Base-by-base conservation (phyloP, 441 rosid species). In the Euphorbia corollata region DNA sequence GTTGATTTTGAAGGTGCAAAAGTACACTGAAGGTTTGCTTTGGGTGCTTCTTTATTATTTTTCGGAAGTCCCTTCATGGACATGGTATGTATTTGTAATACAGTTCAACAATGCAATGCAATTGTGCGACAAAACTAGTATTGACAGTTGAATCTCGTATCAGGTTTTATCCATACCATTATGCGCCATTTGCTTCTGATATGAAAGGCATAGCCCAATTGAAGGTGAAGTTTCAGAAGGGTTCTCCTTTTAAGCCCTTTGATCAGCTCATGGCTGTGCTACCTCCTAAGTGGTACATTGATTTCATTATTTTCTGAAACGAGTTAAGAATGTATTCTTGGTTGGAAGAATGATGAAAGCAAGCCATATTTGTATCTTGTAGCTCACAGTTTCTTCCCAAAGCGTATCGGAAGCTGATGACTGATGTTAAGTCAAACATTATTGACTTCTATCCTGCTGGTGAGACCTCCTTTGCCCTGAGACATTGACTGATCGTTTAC, bases 331-430 rank as follows among this genome's bases (percentile, higher is more conserved):
- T 2, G 16, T 13, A 15, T 16, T n/a, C 12, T 47, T n/a, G 16
- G 2, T 47, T n/a, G 13, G 13, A n/a, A 2, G 19, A 50, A 50
- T 50, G 54, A 41, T 41, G 47, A 41, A 41, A 41, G 32, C 47
- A 10, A 41, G 47, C 47, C 1, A 41, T 41, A 41, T 45, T 12
- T 1, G 0, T 8, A 1, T 8, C 2, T 51, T 7, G 41, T 9
- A 51, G 56, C 56, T 51, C 56, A 51, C 56, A 51, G 56, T 19
- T 51, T 18, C 56, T 51, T 51, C 56, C 56, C 11, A 19, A 51
- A 51, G 56, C 56, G 8, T 51, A 51, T 51, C 56, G 3, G n/a
- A 51, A 19, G 24, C 56, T 51, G 10, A 51, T 51, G 56, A 51
- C 23, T n/a, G 56, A 51, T 19, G 12, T 5, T 2, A 1, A 51